Evolutionary conservation across 2,329 filamentous ascomycete genomes (phyloP).

Genomic region (Tolypocladium endophyticum): DNA sequence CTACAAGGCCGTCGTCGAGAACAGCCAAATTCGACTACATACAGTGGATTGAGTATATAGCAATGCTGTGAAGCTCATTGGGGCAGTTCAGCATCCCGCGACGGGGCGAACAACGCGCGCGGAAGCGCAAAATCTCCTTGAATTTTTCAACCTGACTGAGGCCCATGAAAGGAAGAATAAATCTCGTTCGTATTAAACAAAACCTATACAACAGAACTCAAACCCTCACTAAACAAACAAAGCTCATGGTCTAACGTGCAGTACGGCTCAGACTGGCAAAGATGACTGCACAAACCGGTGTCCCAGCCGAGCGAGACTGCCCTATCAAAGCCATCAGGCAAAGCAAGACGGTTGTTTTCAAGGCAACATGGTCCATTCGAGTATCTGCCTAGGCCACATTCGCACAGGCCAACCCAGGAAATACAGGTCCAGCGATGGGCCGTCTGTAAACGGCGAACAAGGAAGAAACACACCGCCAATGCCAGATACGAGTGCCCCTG

Average conservation of each 20-base stretch:
- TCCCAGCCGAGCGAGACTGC: background rate
- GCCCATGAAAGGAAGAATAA: background rate
- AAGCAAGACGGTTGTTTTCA: conserved; percentile 23
- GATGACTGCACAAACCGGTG: background rate
- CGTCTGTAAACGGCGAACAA: conserved; percentile 1
- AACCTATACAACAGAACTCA: background rate
- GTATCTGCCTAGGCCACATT: background rate
- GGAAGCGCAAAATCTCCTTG: background rate
- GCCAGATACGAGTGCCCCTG: conserved; percentile 4
- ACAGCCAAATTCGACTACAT: background rate
- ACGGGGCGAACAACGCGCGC: background rate
- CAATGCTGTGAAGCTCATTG: background rate
- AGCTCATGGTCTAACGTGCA: background rate
- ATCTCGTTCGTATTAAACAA: background rate
- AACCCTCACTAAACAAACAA: background rate
- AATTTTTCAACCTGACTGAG: background rate
- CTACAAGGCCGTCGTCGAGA: background rate
- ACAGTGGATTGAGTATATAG: background rate
- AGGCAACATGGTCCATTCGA: background rate
- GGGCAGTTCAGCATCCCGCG: background rate
- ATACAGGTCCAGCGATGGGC: background rate
- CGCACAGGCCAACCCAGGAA: background rate
- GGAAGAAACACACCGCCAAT: conserved; percentile 4
- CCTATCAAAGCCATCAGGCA: background rate
- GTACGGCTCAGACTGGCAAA: background rate